Evolutionary conservation across 768 basidiomycete genomes (phyloP).

Genomic region (Phaffia tasmanica): DNA sequence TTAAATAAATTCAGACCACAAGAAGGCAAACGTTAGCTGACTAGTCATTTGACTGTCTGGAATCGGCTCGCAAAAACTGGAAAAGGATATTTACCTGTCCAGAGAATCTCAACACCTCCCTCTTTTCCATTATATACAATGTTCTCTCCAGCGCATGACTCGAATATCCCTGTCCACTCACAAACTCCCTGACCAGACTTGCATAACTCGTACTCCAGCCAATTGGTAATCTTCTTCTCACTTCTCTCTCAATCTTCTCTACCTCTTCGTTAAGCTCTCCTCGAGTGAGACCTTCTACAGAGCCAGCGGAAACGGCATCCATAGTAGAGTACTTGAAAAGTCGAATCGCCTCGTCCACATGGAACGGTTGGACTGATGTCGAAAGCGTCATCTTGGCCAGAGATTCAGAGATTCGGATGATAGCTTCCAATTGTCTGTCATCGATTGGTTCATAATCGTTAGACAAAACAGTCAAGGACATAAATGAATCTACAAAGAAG

Average conservation of each 20-base stretch:
- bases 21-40: neutral
- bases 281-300: conserved; percentile 81
- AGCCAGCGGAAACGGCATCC: conserved; percentile 93
- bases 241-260: conserved; percentile 49
- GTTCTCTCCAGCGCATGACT: conserved; percentile 78
- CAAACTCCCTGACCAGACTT: conserved; percentile 83
- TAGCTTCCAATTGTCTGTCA: conserved; percentile 80
- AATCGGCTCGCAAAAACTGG: neutral
- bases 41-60: neutral
- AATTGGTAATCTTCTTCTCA: conserved; percentile 41
- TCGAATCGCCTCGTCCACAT: conserved; percentile 95
- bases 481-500: neutral
- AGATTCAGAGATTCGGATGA: conserved; percentile 96
- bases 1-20: conserved; percentile 2
- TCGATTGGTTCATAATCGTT: neutral
- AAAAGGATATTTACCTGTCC: conserved; percentile 44
- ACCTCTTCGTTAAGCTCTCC: conserved; percentile 91
- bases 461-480: neutral
- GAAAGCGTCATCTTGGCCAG: conserved; percentile 87
- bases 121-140: conserved; percentile 82
- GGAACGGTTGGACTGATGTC: conserved; percentile 72
- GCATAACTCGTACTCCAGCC: conserved; percentile 98
- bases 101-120: conserved; percentile 85
- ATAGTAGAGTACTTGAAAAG: conserved; percentile 98
- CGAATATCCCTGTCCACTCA: conserved; percentile 79